Conservation (phyloP, 257 asterid species). For the Thymus mandschuricus region DNA sequence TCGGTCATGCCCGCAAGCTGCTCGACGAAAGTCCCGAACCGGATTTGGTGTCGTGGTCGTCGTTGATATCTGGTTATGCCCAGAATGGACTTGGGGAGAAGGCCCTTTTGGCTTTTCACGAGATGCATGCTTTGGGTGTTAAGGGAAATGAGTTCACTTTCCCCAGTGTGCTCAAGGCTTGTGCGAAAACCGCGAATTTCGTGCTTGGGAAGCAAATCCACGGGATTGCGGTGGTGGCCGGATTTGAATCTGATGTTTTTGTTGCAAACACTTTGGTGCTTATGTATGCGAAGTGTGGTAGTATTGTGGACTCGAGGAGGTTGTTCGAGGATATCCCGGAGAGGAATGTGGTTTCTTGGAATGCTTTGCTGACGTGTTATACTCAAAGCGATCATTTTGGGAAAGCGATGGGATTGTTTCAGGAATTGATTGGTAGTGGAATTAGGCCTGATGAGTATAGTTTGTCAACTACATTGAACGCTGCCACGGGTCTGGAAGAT, state of each 20-base stretch:
- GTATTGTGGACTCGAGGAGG: conserved; percentile 55
- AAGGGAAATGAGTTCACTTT: conserved; percentile 65
- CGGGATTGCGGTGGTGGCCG: conserved; percentile 57
- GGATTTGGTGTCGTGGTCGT: conserved; percentile 81
- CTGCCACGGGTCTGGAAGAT: conserved; percentile 63
- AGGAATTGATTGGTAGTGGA: conserved; percentile 61
- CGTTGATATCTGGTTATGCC: conserved; percentile 73
- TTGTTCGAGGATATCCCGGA: conserved; percentile 67
- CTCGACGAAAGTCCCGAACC: conserved; percentile 60
- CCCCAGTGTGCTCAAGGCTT: conserved; percentile 83
- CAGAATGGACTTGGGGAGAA: conserved; percentile 63
- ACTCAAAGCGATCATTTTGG: conserved; percentile 50
- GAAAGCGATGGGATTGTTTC: conserved; percentile 64
- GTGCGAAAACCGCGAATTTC: conserved; percentile 45
- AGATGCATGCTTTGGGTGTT: conserved; percentile 60
- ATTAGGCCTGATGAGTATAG: conserved; percentile 71
- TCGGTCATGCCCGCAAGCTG: conserved; percentile 55
- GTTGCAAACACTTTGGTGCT: conserved; percentile 71
- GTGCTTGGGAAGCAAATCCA: conserved; percentile 67
- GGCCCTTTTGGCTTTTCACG: conserved; percentile 58
- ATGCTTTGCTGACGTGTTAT: conserved; percentile 61
- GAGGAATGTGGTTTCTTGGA: conserved; percentile 77
- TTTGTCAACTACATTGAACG: conserved; percentile 68
- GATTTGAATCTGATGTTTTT: conserved; percentile 65
- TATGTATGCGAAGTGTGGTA: conserved; percentile 67